These are phyloP conservation scores for Ogataea ramenticola DNA, from an alignment of 805 yeast genomes.

Conservation along the genomic window DNA sequence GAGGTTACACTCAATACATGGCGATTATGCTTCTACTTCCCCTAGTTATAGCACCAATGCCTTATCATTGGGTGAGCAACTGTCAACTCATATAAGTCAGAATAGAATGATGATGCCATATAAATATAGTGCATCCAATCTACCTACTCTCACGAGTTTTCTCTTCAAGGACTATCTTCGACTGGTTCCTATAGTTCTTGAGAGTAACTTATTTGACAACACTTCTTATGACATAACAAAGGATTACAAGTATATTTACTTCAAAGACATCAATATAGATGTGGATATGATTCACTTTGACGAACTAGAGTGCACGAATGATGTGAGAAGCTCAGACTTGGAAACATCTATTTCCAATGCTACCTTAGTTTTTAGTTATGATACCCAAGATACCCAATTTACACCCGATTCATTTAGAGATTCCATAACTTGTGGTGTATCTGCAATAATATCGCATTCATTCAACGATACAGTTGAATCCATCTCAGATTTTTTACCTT, in stretches of 20 bases:
- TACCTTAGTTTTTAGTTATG: constrained; percentile 23
- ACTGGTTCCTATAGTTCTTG: constrained; percentile 28
- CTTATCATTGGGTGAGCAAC: background rate
- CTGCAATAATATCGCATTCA: constrained; percentile 52
- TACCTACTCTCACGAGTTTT: constrained; percentile 29
- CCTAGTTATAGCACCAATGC: constrained; percentile 4
- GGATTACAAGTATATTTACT: constrained; percentile 8
- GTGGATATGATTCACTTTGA: background rate
- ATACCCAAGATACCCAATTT: constrained; percentile 31
- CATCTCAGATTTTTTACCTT: constrained; percentile 25
- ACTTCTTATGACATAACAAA: constrained; percentile 22
- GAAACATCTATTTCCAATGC: background rate
- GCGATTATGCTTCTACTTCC: constrained; percentile 6
- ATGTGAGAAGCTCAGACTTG: background rate
- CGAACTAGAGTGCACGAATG: constrained; percentile 3
- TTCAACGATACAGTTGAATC: constrained; percentile 15
- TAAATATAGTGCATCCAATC: constrained; percentile 10
- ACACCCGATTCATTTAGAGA: constrained; percentile 28
- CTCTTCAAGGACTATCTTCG: constrained; percentile 28
- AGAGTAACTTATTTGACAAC: constrained; percentile 19
- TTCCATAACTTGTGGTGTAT: constrained; percentile 49
- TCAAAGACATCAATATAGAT: background rate
- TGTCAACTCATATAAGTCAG: background rate
- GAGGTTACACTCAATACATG: constrained; percentile 23
- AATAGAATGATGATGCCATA: background rate